phyloP scores from a whole-genome alignment of 1,284 basidiomycete genomes.

The Fomitiporia mediterranea region DNA sequence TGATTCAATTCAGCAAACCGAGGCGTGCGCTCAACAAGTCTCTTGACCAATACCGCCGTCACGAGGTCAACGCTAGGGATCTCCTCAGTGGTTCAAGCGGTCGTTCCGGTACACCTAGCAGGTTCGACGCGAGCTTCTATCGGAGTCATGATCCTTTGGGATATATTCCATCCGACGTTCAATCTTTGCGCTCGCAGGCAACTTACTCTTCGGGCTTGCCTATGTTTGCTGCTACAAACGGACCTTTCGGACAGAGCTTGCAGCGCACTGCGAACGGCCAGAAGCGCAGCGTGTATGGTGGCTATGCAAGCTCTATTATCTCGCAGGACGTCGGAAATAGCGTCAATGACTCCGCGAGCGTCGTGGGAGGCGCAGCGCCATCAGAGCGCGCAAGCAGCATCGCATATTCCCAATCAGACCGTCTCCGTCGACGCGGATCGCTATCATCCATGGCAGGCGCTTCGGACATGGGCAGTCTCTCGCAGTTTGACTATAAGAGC shows the following conservation, averaged over 20 bases:
- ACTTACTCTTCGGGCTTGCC: constrained; percentile 89
- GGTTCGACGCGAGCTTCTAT: constrained; percentile 93
- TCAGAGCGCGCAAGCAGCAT: constrained; percentile 52
- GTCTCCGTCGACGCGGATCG: constrained; percentile 61
- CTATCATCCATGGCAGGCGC: constrained; percentile 72
- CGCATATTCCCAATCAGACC: constrained; percentile 79
- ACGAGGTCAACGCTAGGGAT: constrained; percentile 78
- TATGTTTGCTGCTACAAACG: constrained; percentile 62
- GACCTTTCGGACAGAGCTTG: constrained; percentile 62
- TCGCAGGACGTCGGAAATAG: constrained; percentile 78
- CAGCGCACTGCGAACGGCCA: constrained; percentile 54
- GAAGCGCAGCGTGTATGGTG: constrained; percentile 74
- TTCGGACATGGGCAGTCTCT: constrained; percentile 73
- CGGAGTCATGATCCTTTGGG: constrained; percentile 91
- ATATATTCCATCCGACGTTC: constrained; percentile 93
- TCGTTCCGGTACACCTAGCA: constrained; percentile 80
- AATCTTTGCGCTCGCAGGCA: constrained; percentile 91
- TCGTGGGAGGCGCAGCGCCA: constrained; percentile 46
- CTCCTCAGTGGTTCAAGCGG: constrained; percentile 33
- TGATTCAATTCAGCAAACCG: constrained; percentile 99
- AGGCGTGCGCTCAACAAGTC: constrained; percentile 80
- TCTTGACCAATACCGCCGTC: constrained; percentile 86
- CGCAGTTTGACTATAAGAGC: constrained; percentile 82
- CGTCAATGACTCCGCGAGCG: constrained; percentile 54
- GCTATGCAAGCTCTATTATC: constrained; percentile 87